phyloP scores from a whole-genome alignment of 306 rosid species.

The Prunus persica region DNA sequence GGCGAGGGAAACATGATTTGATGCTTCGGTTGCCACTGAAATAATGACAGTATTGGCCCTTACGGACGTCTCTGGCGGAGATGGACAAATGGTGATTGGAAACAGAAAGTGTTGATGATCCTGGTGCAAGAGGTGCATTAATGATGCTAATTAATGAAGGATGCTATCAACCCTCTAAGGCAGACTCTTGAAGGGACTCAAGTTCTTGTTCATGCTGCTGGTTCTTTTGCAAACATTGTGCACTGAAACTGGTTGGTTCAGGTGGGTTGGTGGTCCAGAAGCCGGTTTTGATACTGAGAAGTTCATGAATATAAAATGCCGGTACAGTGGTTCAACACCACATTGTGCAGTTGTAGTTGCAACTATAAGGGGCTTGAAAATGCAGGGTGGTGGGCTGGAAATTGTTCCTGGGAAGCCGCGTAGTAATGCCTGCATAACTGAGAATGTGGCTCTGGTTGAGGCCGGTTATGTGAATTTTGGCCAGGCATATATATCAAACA shows the following conservation, averaged over 20 bases:
- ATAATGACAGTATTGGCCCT: conserved; percentile 90
- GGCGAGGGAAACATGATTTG: conserved; percentile 76
- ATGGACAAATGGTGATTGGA: conserved; percentile 79
- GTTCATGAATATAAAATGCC: conserved; percentile 88
- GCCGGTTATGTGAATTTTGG: conserved; percentile 73
- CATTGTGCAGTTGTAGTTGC: conserved; percentile 89
- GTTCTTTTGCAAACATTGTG: conserved; percentile 90
- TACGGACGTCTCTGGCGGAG: conserved; percentile 62
- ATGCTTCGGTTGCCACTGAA: conserved; percentile 86
- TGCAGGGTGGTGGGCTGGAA: conserved; percentile 90
- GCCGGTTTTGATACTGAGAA: conserved; percentile 79
- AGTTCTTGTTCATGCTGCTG: conserved; percentile 80
- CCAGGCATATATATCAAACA: conserved; percentile 57
- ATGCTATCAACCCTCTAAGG: conserved; percentile 86
- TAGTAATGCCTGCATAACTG: conserved; percentile 69
- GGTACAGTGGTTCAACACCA: conserved; percentile 81
- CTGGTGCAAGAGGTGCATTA: conserved; percentile 82
- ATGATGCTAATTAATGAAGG: conserved; percentile 87
- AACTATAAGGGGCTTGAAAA: conserved; percentile 80
- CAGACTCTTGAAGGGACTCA: conserved; percentile 92
- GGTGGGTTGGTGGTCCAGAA: conserved; percentile 68
- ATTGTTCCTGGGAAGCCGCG: conserved; percentile 82
- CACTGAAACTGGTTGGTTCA: conserved; percentile 71
- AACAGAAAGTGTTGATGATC: conserved; percentile 82
- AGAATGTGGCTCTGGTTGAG: conserved; percentile 66